phyloP scores from a whole-genome alignment of 2,329 filamentous ascomycete species.

The Paramyrothecium sp. region DNA sequence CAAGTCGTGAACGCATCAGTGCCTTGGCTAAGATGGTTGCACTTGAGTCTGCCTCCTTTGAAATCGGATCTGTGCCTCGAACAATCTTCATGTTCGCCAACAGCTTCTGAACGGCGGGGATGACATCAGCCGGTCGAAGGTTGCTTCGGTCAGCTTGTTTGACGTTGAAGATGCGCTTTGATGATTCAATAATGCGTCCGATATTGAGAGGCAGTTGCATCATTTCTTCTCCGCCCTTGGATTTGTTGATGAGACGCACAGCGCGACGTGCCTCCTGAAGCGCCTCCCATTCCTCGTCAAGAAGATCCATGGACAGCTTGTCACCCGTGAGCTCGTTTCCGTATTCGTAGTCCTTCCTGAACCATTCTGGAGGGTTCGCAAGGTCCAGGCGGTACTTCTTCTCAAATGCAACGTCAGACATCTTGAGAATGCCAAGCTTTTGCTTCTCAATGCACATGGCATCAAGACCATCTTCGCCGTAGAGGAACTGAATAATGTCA shows the following conservation, averaged over 20 bases:
- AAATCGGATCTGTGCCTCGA: slow-evolving; percentile 79
- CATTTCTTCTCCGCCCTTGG: slow-evolving; percentile 74
- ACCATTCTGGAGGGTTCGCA: slow-evolving; percentile 54
- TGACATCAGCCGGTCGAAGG: slow-evolving; percentile 81
- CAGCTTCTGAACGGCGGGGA: slow-evolving; percentile 73
- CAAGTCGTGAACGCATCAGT: slow-evolving; percentile 81
- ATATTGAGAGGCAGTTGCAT: slow-evolving; percentile 94
- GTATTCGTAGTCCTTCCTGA: slow-evolving; percentile 64
- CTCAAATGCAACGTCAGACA: slow-evolving; percentile 75
- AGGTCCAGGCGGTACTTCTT: slow-evolving; percentile 82
- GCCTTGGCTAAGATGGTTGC: slow-evolving; percentile 92
- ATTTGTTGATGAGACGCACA: slow-evolving; percentile 66
- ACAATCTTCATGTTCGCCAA: slow-evolving; percentile 80
- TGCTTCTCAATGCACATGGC: slow-evolving; percentile 93
- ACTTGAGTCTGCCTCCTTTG: slow-evolving; percentile 80
- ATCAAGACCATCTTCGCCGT: slow-evolving; percentile 95
- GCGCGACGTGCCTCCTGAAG: slow-evolving; percentile 72
- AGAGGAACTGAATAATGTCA: slow-evolving; percentile 95
- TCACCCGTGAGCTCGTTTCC: slow-evolving; percentile 85
- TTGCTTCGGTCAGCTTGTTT: slow-evolving; percentile 85
- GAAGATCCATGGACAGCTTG: slow-evolving; percentile 77
- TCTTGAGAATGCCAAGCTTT: slow-evolving; percentile 79
- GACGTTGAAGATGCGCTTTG: slow-evolving; percentile 87
- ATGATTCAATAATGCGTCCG: slow-evolving; percentile 84
- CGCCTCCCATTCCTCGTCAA: slow-evolving; percentile 86